Evolutionary conservation across 495 filamentous ascomycete genomes (phyloP), one percentile per base, ranked within the genome.

Genomic region (Penicillium chermesinum): DNA sequence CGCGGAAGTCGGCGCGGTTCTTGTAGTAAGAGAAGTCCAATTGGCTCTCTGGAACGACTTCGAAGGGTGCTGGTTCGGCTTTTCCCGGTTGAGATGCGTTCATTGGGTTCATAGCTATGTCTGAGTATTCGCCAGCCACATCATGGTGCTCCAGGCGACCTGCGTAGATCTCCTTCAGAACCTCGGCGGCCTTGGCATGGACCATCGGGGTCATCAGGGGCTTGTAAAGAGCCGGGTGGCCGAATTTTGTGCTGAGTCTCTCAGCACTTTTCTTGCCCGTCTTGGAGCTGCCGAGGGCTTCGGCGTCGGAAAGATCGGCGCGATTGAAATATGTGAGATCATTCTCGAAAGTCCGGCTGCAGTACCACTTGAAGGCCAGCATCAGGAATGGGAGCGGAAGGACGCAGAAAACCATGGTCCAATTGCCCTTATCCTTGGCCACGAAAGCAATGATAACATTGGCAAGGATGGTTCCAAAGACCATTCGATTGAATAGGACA

Each of bases 201-300:
- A 98, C 91, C 93, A 98, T 98, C 0, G 93, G 93, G 0, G 88
- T 94, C 54, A 91, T 87, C 40, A 98, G 78, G 7, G 85, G 84
- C 55, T 85, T 86, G 69, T 88, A 95, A 15, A 98, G 80, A 10
- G 86, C 91, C 13, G 93, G 93, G 61, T 97, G 88, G 3, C 90
- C 90, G 65, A 95, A 98, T 34, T 88, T 82, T 34, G 83, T 75
- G 30, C 77, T 84, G 2, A 97, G 80, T 16, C 86, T 83, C 45
- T 94, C 89, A 35, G 74, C 81, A 2, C 71, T 65, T 50, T 77
- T 79, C 50, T 76, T 76, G 58, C 71, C 64, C 10, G 62, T 50
- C 14, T 73, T 76, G 12, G 62, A 60, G 5, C 63, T 61, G n/a
- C 62, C 69, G n/a, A 79, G 54, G 15, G 67, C 69, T 52, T 84